A percentile compares a stretch with the other conserved stretches of the same genome.
phyloP scores from a whole-genome alignment of 2,329 filamentous ascomycete genomes.

The Cyclaneusma minus region DNA sequence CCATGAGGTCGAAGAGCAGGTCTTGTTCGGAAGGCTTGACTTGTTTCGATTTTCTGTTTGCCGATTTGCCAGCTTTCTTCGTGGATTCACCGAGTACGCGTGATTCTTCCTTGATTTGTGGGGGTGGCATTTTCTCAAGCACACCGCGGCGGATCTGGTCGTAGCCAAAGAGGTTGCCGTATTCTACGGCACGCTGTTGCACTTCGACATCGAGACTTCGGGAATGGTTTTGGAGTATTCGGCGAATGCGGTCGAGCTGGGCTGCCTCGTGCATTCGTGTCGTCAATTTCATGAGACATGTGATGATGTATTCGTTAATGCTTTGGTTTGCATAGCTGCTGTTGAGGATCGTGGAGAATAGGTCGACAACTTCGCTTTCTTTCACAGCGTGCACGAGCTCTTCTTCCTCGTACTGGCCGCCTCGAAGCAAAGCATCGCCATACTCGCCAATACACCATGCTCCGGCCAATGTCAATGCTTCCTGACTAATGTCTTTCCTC shows the following conservation, averaged over 20 bases:
- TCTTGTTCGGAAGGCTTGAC: slow-evolving; percentile 82
- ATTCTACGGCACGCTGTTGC: slow-evolving; percentile 91
- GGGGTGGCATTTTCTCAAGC: slow-evolving; percentile 92
- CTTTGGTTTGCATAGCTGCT: slow-evolving; percentile 88
- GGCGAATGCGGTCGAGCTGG: slow-evolving; percentile 75
- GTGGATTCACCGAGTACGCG: slow-evolving; percentile 72
- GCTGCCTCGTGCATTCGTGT: slow-evolving; percentile 68
- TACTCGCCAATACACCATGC: slow-evolving; percentile 98
- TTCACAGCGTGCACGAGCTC: slow-evolving; percentile 69
- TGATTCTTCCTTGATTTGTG: slow-evolving; percentile 92
- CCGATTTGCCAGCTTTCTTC: slow-evolving; percentile 48
- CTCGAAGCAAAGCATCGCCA: slow-evolving; percentile 74
- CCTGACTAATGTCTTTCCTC: slow-evolving; percentile 95
- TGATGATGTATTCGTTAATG: slow-evolving; percentile 90
- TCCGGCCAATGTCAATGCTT: slow-evolving; percentile 81
- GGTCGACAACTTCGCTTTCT: slow-evolving; percentile 78
- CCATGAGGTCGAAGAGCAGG: slow-evolving; percentile 84
- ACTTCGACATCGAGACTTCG: slow-evolving; percentile 89
- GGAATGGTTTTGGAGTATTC: slow-evolving; percentile 62
- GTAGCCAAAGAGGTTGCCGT: slow-evolving; percentile 82
- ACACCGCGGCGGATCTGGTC: slow-evolving; percentile 81
- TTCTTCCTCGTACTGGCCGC: slow-evolving; percentile 87
- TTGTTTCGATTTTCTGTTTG: slow-evolving; percentile 60
- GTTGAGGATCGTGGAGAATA: slow-evolving; percentile 85
- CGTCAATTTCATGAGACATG: slow-evolving; percentile 85